Conservation (phyloP, 2,329 filamentous ascomycete genomes). For the Clonostachys chloroleuca region DNA sequence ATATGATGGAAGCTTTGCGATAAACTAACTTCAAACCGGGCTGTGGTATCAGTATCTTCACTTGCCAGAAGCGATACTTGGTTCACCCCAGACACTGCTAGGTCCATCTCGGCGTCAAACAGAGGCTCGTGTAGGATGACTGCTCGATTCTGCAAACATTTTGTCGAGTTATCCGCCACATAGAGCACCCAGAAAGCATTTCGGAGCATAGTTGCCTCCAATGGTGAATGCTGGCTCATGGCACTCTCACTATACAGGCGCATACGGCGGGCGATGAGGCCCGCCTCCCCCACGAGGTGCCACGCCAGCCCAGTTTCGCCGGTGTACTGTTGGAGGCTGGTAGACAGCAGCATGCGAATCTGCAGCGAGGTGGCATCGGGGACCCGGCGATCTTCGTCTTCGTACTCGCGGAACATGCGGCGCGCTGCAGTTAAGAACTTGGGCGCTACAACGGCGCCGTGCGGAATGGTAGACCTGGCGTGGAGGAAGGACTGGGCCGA, state of each 20-base stretch:
- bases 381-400: constrained; percentile 3
- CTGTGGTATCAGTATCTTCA: neutral
- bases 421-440: constrained; percentile 1
- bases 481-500: no score
- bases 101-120: neutral
- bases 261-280: constrained; percentile 1
- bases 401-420: constrained; percentile 4
- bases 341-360: constrained; percentile 3
- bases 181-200: constrained; percentile 5
- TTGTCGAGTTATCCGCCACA: constrained; percentile 2
- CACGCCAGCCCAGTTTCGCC: constrained; percentile 2
- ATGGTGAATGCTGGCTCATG: neutral
- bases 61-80: neutral
- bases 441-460: no score
- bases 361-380: constrained; percentile 4
- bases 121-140: neutral
- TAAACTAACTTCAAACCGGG: neutral
- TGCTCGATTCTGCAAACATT: neutral
- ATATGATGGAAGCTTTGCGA: neutral
- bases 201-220: constrained; percentile 3
- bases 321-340: constrained; percentile 3
- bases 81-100: neutral
- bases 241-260: constrained; percentile 3
- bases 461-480: no score
- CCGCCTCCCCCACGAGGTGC: constrained; percentile 2